Evolutionary conservation across 2,329 filamentous ascomycete species (phyloP).

Genomic region (Rhinocladiella similis): DNA sequence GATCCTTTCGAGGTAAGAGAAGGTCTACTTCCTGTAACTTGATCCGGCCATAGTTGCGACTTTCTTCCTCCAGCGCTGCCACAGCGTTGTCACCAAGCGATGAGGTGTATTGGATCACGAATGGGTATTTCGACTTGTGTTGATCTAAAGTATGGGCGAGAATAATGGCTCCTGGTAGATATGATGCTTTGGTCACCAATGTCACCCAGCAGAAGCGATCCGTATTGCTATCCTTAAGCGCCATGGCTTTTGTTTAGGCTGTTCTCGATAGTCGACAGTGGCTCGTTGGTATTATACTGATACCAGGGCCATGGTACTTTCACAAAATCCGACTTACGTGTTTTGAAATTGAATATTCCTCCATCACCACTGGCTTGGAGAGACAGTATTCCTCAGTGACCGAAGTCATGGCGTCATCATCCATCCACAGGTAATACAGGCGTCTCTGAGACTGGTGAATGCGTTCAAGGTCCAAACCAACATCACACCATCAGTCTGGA

Average conservation of each 20-base stretch:
- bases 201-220: slow-evolving; percentile 47
- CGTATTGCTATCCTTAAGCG: not conserved
- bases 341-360: no score
- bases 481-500: no score
- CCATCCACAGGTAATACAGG: no score
- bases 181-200: slow-evolving; percentile 52
- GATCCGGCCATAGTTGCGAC: slow-evolving; percentile 40
- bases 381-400: no score
- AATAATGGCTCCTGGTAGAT: slow-evolving; percentile 54
- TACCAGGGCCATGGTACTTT: no score
- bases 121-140: slow-evolving; percentile 47
- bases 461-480: no score
- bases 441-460: no score
- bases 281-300: no score
- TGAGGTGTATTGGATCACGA: slow-evolving; percentile 53
- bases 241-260: not conserved
- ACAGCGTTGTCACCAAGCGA: slow-evolving; percentile 43
- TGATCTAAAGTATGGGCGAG: slow-evolving; percentile 51
- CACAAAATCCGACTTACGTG: no score
- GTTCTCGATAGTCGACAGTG: no score
- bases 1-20: slow-evolving; percentile 39
- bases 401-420: slow-evolving; percentile 17
- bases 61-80: slow-evolving; percentile 44
- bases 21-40: slow-evolving; percentile 42
- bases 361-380: no score